phyloP scores from a whole-genome alignment of 805 yeast species.

The Kazachstania africana region DNA sequence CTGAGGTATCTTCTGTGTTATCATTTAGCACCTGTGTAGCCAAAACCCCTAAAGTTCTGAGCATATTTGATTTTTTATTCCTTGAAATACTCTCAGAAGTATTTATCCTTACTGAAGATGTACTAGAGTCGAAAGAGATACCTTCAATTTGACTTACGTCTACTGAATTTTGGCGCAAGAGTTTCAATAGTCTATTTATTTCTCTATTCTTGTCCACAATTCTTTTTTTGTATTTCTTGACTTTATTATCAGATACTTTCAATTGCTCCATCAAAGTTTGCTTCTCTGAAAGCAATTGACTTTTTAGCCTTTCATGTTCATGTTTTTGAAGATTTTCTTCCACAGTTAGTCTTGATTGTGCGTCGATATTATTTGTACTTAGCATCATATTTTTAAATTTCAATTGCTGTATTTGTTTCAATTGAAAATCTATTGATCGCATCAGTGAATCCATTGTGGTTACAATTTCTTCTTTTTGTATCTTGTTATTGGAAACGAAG shows the following conservation, averaged over 20 bases:
- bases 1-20: conserved; percentile 8
- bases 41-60: conserved; percentile 41
- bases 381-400: conserved; percentile 31
- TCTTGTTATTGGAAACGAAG: no score
- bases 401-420: conserved; percentile 24
- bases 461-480: not conserved
- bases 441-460: conserved; percentile 11
- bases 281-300: conserved; percentile 23
- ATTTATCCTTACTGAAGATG: conserved; percentile 4
- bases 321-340: conserved; percentile 24
- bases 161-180: conserved; percentile 18
- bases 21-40: conserved; percentile 42
- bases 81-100: conserved; percentile 2
- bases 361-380: conserved; percentile 18
- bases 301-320: conserved; percentile 24
- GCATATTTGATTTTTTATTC: conserved; percentile 17
- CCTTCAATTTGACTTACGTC: conserved; percentile 5
- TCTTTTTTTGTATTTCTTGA: conserved; percentile 34
- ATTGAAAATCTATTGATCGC: conserved; percentile 14
- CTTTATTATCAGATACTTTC: conserved; percentile 30
- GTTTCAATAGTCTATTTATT: conserved; percentile 29
- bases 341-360: conserved; percentile 18
- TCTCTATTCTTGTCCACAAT: conserved; percentile 34
- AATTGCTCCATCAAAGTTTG: conserved; percentile 29
- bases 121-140: conserved; percentile 4